Conservation (phyloP, 2,329 filamentous ascomycete species). For the Drechslera avenae region DNA sequence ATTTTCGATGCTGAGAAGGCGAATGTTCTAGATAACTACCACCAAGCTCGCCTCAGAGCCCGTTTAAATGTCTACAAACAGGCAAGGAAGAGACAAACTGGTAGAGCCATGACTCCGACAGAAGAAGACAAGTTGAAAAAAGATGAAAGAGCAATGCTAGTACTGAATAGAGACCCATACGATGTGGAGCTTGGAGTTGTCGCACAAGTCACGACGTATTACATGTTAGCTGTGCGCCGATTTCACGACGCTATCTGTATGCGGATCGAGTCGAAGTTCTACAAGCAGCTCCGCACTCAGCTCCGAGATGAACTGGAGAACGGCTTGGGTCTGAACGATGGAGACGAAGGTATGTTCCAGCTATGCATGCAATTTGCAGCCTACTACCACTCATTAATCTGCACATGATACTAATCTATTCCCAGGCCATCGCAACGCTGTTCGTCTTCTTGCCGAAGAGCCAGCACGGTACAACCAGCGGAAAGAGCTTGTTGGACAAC, state of each 20-base stretch:
- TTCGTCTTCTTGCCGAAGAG: slow-evolving; percentile 21
- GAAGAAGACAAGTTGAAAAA: slow-evolving; percentile 39
- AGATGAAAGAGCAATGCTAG: slow-evolving; percentile 25
- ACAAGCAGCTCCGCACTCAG: slow-evolving; percentile 27
- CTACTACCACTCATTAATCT: too few relatives aligned
- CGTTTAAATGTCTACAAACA: slow-evolving; percentile 40
- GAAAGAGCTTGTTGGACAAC: slow-evolving; percentile 12
- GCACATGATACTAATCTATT: slow-evolving; percentile 4
- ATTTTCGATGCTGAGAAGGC: slow-evolving; percentile 25
- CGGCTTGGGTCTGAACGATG: slow-evolving; percentile 28
- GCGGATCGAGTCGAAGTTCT: slow-evolving; percentile 47
- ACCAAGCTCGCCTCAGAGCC: slow-evolving; percentile 25
- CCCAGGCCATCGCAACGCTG: slow-evolving; percentile 15
- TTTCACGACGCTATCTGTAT: slow-evolving; percentile 63
- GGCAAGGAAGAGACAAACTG: slow-evolving; percentile 15
- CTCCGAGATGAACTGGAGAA: slow-evolving; percentile 34
- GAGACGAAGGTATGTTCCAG: slow-evolving; percentile 26
- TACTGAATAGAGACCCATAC: slow-evolving; percentile 64
- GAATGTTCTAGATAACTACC: slow-evolving; percentile 25
- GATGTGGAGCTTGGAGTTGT: slow-evolving; percentile 65
- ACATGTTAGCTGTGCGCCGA: slow-evolving; percentile 67
- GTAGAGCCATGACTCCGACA: slow-evolving; percentile 12
- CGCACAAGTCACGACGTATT: slow-evolving; percentile 70
- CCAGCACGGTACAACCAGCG: slow-evolving; percentile 16
- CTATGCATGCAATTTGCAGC: too few relatives aligned